Evolutionary conservation across 192 early-diverging fungal species (phyloP), one percentile per base, ranked within the genome.

Genomic region (Oehlia diaphana): DNA sequence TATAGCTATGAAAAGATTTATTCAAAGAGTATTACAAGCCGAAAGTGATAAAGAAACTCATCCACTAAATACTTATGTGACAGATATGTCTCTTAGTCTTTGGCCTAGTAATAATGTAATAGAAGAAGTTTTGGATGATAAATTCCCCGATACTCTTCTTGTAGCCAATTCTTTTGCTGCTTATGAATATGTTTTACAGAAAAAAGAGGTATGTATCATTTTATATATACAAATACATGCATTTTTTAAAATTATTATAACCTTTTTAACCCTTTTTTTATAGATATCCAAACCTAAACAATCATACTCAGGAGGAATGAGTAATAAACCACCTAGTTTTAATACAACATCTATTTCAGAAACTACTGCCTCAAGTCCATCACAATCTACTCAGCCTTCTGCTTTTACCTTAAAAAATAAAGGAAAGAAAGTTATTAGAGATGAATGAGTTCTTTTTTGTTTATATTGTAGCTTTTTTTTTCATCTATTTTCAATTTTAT

Each of bases 1-100:
- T 3, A 39, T 68, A 1, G 79, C 79, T 4, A 50, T 80, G 26
- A 80, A 80, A 69, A 19, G 79, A 53, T 80, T 80, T 76, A 76
- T 67, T 74, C 49, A 62, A 31, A 76, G 79, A 53, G 28, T 67
- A 4, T 37, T 80, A 26, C 65, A 74, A 49, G 31, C 42, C 4
- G 74, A 67, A 65, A 42, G 19, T 31, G 39, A 42, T 31, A 61
- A 77, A 33, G 74, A 65, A 66, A 61, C 8, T 49, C 37, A 66
- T 28, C 13, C 14, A 31, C 35, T 80, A 35, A 8, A 19, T 65
- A 14, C 6, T 35, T 76, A 76, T 76, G 5, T 76, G 19, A 37
- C 4, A 2, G 74, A 80, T 35, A 75, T 66, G 63, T 47, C 28
- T 49, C 47, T 76, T 21, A 61, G 10, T 19, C 23, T 72, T 33